phyloP scores from a whole-genome alignment of 768 basidiomycete genomes.

The Leccinum subtestaceum region DNA sequence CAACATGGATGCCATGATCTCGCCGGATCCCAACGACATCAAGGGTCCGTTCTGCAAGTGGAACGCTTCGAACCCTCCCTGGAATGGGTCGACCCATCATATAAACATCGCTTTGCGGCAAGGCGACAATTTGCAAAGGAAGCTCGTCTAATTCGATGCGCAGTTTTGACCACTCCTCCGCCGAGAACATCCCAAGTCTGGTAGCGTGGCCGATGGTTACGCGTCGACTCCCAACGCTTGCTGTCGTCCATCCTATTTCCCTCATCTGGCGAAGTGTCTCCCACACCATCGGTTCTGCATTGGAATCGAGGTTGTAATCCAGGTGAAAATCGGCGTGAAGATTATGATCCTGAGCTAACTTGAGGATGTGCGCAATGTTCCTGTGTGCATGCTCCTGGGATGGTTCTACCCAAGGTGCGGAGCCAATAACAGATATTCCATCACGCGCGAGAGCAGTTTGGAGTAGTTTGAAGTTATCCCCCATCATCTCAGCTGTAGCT shows the following conservation, averaged over 20 bases:
- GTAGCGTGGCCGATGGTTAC: slow-evolving; percentile 64
- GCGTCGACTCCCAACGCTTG: slow-evolving; percentile 29
- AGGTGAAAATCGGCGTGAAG: slow-evolving; percentile 64
- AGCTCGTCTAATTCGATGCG: slow-evolving; percentile 37
- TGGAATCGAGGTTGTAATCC: slow-evolving; percentile 59
- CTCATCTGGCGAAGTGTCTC: slow-evolving; percentile 46
- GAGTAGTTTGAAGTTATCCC: slow-evolving; percentile 47
- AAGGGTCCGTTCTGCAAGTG: slow-evolving; percentile 51
- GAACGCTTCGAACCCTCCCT: slow-evolving; percentile 24
- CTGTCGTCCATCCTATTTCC: slow-evolving; percentile 27
- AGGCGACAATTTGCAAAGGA: slow-evolving; percentile 51
- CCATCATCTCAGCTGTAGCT: slow-evolving; percentile 34
- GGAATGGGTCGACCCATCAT: slow-evolving; percentile 52
- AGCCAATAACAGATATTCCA: slow-evolving; percentile 54
- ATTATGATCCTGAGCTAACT: slow-evolving; percentile 36
- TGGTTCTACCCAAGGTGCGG: slow-evolving; percentile 64
- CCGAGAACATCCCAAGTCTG: slow-evolving; percentile 50
- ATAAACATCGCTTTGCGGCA: slow-evolving; percentile 66
- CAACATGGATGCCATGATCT: slow-evolving; percentile 46
- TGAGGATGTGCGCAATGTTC: slow-evolving; percentile 54
- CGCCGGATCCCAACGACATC: slow-evolving; percentile 47
- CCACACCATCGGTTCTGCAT: slow-evolving; percentile 52
- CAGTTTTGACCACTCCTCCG: slow-evolving; percentile 44
- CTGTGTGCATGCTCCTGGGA: slow-evolving; percentile 43
- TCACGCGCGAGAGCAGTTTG: slow-evolving; percentile 37